phyloP scores from a whole-genome alignment of 257 asterid genomes.

The Rauvolfia tetraphylla region DNA sequence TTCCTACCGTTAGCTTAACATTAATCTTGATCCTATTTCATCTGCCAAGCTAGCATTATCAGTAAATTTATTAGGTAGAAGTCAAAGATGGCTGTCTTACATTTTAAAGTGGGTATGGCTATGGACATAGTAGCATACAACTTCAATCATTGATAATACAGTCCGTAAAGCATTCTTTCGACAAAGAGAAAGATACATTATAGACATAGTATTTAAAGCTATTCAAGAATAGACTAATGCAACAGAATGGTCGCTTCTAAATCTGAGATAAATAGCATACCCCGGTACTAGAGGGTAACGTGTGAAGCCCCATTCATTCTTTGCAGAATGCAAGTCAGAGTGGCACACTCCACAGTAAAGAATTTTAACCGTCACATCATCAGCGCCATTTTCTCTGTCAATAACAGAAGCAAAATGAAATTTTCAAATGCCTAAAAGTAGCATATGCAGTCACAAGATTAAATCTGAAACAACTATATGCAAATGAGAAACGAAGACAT shows the following conservation, averaged over 20 bases:
- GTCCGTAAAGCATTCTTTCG: background rate
- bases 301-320: slow-evolving; percentile 36
- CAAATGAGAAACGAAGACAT: background rate
- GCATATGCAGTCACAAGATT: background rate
- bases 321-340: slow-evolving; percentile 25
- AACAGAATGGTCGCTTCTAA: background rate
- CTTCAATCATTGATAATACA: background rate
- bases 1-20: background rate
- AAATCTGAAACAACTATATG: no score
- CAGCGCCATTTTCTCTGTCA: slow-evolving; percentile 25
- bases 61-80: no score
- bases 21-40: background rate
- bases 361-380: slow-evolving; percentile 30
- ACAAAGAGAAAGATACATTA: background rate
- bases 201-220: background rate
- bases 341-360: slow-evolving; percentile 38
- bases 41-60: no score
- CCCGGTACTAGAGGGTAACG: slow-evolving; percentile 34
- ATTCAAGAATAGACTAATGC: background rate
- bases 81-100: background rate
- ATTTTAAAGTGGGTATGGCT: background rate
- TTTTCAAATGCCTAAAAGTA: background rate
- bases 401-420: background rate
- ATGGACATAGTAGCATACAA: background rate
- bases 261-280: slow-evolving; percentile 6